phyloP scores from a whole-genome alignment of 2,329 filamentous ascomycete species.

The Botryosphaeria agaves region DNA sequence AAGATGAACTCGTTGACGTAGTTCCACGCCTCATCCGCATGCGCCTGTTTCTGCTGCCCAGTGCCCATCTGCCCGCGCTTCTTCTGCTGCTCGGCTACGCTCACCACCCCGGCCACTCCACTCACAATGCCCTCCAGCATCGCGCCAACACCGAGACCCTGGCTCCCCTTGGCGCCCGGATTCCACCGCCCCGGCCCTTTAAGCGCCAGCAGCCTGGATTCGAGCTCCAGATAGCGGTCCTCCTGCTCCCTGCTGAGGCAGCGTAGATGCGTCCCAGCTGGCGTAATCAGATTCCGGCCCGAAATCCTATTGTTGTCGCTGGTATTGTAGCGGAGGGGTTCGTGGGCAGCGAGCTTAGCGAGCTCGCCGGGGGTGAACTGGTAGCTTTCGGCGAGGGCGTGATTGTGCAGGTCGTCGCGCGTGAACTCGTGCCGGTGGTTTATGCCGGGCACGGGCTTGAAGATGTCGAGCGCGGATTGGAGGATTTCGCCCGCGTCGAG shows the following conservation, averaged over 20 bases:
- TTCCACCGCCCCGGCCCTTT: neutral
- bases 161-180: constrained; percentile 2
- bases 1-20: constrained; percentile 55
- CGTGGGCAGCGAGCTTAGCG: neutral
- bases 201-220: too few relatives aligned
- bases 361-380: too few relatives aligned
- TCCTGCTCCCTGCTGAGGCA: constrained; percentile 54
- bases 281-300: constrained; percentile 56
- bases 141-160: neutral
- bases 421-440: constrained; percentile 11
- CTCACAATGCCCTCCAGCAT: too few relatives aligned
- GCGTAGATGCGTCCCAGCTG: constrained; percentile 59
- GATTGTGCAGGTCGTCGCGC: constrained; percentile 13
- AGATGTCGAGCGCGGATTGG: constrained; percentile 21
- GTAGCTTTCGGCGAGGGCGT: constrained; percentile 1
- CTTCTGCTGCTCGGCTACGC: neutral
- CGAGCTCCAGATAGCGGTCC: constrained; percentile 50
- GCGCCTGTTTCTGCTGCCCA: constrained; percentile 35
- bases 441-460: constrained; percentile 20
- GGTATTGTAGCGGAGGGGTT: constrained; percentile 28
- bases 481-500: constrained; percentile 20
- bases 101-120: too few relatives aligned
- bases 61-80: constrained; percentile 19
- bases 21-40: constrained; percentile 45
- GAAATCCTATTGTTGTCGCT: neutral